phyloP scores from a whole-genome alignment of 306 rosid genomes.

The Glycine tomentella region DNA sequence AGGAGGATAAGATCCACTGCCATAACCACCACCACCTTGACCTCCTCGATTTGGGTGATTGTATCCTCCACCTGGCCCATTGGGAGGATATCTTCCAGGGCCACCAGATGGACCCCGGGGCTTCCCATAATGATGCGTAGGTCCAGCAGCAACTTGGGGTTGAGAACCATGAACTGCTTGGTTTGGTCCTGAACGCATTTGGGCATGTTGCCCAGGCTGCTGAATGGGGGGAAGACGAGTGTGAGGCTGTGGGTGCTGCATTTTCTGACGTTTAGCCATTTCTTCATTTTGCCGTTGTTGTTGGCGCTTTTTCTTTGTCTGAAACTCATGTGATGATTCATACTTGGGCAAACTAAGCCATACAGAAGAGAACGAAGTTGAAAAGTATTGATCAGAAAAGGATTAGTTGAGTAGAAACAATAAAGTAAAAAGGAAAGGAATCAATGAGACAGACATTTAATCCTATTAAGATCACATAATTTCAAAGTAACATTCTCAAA shows the following conservation, averaged over 20 bases:
- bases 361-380: not conserved
- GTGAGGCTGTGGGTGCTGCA: slow-evolving; percentile 63
- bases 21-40: slow-evolving; percentile 61
- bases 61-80: slow-evolving; percentile 59
- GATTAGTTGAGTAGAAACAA: not conserved
- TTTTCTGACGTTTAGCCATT: slow-evolving; percentile 64
- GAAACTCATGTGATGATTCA: too few relatives aligned
- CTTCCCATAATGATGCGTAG: too few relatives aligned
- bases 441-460: not conserved
- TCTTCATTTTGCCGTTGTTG: slow-evolving; percentile 75
- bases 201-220: slow-evolving; percentile 52
- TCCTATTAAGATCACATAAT: slow-evolving; percentile 18
- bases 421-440: not conserved
- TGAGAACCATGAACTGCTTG: slow-evolving; percentile 55
- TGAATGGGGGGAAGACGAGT: slow-evolving; percentile 63
- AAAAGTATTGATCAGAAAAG: slow-evolving; percentile 9
- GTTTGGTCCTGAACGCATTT: slow-evolving; percentile 59
- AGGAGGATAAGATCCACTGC: slow-evolving; percentile 66
- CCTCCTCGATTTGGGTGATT: slow-evolving; percentile 57
- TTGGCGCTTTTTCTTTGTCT: slow-evolving; percentile 40
- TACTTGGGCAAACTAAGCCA: slow-evolving; percentile 53
- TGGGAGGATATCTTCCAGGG: slow-evolving; percentile 61
- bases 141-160: slow-evolving; percentile 29
- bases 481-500: not conserved
- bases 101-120: slow-evolving; percentile 7